Conservation (phyloP, 139 green algal species). For the Nannochloris sp. region DNA sequence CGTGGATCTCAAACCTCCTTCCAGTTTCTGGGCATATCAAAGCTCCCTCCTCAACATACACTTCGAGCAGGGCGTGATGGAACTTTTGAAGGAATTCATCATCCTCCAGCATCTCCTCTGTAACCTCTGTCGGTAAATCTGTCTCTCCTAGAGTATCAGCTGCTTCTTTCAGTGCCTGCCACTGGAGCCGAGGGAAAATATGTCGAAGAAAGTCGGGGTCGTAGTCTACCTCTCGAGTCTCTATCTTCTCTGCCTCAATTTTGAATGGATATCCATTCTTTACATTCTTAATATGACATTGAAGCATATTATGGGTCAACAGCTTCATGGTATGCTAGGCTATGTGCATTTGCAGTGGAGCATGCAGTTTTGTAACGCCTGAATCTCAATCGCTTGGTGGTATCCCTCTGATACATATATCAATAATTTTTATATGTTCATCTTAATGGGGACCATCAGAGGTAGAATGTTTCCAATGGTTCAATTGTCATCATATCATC, state of each 20-base stretch:
- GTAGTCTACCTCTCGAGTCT: conserved; percentile 73
- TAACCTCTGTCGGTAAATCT: conserved; percentile 46
- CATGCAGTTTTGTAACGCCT: neutral
- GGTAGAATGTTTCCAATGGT: too few species aligned
- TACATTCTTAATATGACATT: conserved; percentile 90
- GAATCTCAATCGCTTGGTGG: too few species aligned
- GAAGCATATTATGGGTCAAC: conserved; percentile 96
- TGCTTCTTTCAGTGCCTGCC: conserved; percentile 65
- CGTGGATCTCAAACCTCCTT: conserved; percentile 64
- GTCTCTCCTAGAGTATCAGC: conserved; percentile 37
- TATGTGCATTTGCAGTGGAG: neutral
- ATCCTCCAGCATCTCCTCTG: conserved; percentile 53
- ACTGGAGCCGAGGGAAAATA: conserved; percentile 83
- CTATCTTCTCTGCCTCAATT: conserved; percentile 68
- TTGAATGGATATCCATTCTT: conserved; percentile 87
- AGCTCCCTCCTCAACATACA: conserved; percentile 49
- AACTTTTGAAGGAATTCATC: conserved; percentile 61
- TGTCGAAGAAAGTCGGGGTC: conserved; percentile 84
- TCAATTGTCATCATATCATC: too few species aligned
- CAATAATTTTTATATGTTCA: too few species aligned
- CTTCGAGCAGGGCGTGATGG: conserved; percentile 78
- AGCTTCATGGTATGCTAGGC: conserved; percentile 74
- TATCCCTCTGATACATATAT: too few species aligned
- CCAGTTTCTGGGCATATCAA: conserved; percentile 79
- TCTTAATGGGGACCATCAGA: too few species aligned